Percentiles rank a stretch among this genome's conserved stretches.
phyloP scores from a whole-genome alignment of 129 eudicot species.

The Pulicaria dysenterica region DNA sequence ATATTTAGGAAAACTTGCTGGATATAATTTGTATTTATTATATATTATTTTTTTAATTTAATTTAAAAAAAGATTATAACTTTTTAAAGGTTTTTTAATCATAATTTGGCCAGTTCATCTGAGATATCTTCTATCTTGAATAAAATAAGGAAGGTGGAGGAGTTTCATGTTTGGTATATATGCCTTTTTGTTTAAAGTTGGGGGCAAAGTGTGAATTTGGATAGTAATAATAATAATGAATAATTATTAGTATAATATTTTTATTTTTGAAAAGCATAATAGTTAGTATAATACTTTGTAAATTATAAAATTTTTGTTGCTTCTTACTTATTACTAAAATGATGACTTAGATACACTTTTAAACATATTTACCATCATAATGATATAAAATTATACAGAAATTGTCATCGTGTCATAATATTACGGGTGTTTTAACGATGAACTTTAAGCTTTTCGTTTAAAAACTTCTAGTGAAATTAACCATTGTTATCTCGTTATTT shows the following conservation, averaged over 20 bases:
- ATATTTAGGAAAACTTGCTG: constrained; percentile 35
- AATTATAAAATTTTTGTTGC: background rate
- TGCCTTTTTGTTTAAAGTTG: constrained; percentile 21
- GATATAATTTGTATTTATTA: background rate
- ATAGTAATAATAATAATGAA: background rate
- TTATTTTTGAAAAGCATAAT: too few relatives aligned
- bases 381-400: too few relatives aligned
- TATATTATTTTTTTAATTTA: background rate
- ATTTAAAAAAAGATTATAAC: background rate
- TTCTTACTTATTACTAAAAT: background rate
- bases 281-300: background rate
- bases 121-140: constrained; percentile 32
- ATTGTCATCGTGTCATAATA: too few relatives aligned
- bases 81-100: constrained; percentile 25
- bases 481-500: too few relatives aligned
- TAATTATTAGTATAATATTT: background rate
- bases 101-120: constrained; percentile 53
- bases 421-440: too few relatives aligned
- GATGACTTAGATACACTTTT: background rate
- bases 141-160: constrained; percentile 17
- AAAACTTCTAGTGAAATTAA: too few relatives aligned
- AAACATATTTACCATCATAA: too few relatives aligned
- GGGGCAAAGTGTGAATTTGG: constrained; percentile 20
- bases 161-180: constrained; percentile 13
- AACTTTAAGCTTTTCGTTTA: too few relatives aligned